Evolutionary conservation across 345 rosid genomes (phyloP).

Genomic region (Jatropha curcas): DNA sequence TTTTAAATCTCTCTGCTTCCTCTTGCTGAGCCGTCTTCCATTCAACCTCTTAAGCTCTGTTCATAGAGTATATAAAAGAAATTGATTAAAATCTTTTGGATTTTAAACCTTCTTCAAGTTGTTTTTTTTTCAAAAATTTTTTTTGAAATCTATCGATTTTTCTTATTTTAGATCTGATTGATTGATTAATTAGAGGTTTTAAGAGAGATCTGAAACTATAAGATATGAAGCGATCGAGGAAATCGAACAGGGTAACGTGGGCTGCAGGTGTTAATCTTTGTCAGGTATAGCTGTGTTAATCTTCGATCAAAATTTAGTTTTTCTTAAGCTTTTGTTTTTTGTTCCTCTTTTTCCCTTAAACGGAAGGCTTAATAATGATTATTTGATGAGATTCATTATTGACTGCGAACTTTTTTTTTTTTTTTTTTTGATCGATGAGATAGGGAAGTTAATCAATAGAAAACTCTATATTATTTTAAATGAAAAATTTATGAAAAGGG

Average conservation of each 20-base stretch:
- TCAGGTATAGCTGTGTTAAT: conserved; percentile 45
- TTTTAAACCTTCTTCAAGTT: not conserved
- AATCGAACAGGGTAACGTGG: conserved; percentile 61
- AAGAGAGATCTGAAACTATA: not conserved
- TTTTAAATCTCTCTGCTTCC: no score
- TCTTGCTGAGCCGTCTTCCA: not conserved
- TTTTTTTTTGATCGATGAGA: no score
- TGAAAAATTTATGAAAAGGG: no score
- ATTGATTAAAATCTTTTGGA: not conserved
- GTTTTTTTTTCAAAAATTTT: not conserved
- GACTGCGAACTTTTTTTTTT: no score
- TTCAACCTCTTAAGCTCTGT: no score
- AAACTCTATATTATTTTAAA: no score
- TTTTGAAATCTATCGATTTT: not conserved
- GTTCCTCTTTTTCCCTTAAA: not conserved
- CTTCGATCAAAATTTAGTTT: not conserved
- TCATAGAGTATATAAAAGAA: no score
- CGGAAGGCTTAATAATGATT: not conserved
- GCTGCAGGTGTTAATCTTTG: conserved; percentile 49
- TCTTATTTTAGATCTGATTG: not conserved
- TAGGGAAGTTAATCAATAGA: no score
- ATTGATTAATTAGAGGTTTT: not conserved
- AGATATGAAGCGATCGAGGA: conserved; percentile 52
- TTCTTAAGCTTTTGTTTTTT: not conserved
- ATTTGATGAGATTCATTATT: not conserved